These are phyloP conservation scores for Myxozyma melibiosi DNA, from an alignment of 805 yeast genomes.

Conservation along the genomic window DNA sequence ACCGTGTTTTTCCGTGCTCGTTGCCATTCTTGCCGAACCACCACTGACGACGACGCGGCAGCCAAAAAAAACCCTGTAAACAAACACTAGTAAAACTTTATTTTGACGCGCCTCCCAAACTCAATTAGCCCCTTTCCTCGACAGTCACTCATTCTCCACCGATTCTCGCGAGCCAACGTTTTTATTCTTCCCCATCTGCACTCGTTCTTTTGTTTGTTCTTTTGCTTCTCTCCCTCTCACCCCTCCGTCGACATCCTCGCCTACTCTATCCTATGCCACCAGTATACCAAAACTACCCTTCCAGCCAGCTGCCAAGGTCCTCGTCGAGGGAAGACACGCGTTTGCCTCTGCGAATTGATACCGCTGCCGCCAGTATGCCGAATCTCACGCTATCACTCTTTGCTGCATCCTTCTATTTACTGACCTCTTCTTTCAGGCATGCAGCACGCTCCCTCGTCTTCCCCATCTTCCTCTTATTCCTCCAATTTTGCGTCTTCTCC, in stretches of 20 bases:
- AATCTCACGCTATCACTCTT: background rate
- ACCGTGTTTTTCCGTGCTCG: too few species aligned
- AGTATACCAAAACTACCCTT: too few species aligned
- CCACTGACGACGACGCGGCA: too few species aligned
- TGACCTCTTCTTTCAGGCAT: background rate
- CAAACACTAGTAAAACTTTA: background rate
- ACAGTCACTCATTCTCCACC: too few species aligned
- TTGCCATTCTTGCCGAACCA: too few species aligned
- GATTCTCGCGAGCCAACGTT: too few species aligned
- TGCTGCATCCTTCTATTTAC: too few species aligned
- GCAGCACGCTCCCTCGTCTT: background rate
- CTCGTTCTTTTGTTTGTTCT: background rate
- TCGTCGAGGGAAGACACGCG: background rate
- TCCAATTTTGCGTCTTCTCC: too few species aligned
- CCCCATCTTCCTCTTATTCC: too few species aligned
- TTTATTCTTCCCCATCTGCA: too few species aligned
- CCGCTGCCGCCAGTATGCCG: slow-evolving; percentile 17
- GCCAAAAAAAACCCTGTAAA: too few species aligned
- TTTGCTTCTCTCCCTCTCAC: background rate
- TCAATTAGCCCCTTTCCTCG: background rate
- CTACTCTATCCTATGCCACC: too few species aligned
- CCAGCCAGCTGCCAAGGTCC: background rate
- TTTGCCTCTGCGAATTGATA: slow-evolving; percentile 9
- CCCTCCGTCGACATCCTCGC: background rate
- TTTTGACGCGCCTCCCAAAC: background rate